Percentiles rank a stretch among this genome's conserved stretches.
These are phyloP conservation scores for Teratosphaeria gauchensis DNA, from an alignment of 2,329 filamentous ascomycete genomes.

Conservation along the genomic window DNA sequence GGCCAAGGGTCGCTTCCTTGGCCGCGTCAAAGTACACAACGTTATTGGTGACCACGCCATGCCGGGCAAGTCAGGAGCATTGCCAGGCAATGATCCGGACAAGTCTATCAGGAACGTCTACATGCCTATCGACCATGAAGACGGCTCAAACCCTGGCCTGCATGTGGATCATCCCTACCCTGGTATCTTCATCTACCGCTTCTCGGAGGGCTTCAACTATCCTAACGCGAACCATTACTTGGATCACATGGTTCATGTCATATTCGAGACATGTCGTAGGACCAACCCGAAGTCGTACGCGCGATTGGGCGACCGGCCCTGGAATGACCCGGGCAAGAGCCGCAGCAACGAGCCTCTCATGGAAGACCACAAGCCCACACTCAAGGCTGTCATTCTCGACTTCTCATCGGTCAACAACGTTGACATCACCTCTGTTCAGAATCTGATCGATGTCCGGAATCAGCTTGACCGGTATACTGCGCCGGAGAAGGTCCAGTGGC, in stretches of 20 bases:
- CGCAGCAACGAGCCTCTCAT: constrained; percentile 38
- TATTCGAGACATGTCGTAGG: constrained; percentile 57
- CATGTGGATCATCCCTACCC: constrained; percentile 74
- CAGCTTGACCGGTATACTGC: constrained; percentile 78
- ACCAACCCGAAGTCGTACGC: constrained; percentile 60
- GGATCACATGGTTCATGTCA: constrained; percentile 49
- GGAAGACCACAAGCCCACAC: constrained; percentile 50
- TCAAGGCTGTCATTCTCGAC: constrained; percentile 87
- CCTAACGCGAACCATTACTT: constrained; percentile 86
- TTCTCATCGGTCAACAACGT: constrained; percentile 91
- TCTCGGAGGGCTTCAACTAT: constrained; percentile 92
- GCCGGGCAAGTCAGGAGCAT: constrained; percentile 44
- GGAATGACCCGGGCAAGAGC: constrained; percentile 83
- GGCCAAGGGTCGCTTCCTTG: constrained; percentile 74
- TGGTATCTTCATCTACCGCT: constrained; percentile 91
- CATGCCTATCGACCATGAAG: constrained; percentile 74
- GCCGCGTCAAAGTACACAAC: constrained; percentile 73
- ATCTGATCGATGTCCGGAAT: constrained; percentile 87
- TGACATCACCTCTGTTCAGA: constrained; percentile 85
- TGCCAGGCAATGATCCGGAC: constrained; percentile 31
- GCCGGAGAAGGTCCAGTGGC: constrained; percentile 83
- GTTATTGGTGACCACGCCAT: constrained; percentile 67
- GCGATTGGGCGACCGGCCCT: constrained; percentile 63
- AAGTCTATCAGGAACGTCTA: constrained; percentile 65
- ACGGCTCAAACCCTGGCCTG: constrained; percentile 81